Base-by-base conservation (phyloP, 1,139 yeast genomes). In the Torulaspora globosa region DNA sequence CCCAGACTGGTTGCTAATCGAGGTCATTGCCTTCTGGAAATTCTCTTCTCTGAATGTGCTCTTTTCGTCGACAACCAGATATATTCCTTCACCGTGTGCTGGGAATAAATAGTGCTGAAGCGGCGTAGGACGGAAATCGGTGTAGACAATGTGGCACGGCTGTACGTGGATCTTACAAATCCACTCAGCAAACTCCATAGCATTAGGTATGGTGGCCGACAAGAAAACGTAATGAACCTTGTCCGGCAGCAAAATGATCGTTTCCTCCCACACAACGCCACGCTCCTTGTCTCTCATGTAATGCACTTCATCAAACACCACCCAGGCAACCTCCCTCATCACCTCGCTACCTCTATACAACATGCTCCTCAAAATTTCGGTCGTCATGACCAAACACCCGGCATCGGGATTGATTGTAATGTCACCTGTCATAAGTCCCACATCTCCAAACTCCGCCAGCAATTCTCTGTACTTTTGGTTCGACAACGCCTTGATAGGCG, bases 201-300 rank as follows among this genome's bases (percentile, higher is more conserved):
- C 96, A 66, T 92, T 92, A 31, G 99, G 98, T 53, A 92, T 94
- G 2, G 99, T 92, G 41, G 99, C 99, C 11, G 97, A 89, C 54
- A 89, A 72, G 57, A 89, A 82, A 14, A 84, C 92, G 60, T 84
- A 83, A 58, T 82, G 86, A 36, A 94, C 96, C 70, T 92, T 94
- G 60, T 90, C 96, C 2, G 99, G 99, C 46, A 92, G 74, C 70
- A 92, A 76, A 52, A 92, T 92, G 55, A 92, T 92, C 16, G 96
- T 94, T 70, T 92, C 99, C 71, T 92, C 99, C 99, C 99, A 92
- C 31, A 92, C 98, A 38, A 92, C 99, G 65, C 99, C 99, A 70
- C 99, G 80, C 54, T 89, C 92, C 58, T 87, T 83, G 66, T 89
- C 97, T 72, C 95, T 82, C 82, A 90, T 90, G 67, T 90, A 90